A percentile compares a stretch with the other conserved stretches of the same genome.
phyloP scores from a whole-genome alignment of 1,284 basidiomycete species.

The Austroboletus niveus region DNA sequence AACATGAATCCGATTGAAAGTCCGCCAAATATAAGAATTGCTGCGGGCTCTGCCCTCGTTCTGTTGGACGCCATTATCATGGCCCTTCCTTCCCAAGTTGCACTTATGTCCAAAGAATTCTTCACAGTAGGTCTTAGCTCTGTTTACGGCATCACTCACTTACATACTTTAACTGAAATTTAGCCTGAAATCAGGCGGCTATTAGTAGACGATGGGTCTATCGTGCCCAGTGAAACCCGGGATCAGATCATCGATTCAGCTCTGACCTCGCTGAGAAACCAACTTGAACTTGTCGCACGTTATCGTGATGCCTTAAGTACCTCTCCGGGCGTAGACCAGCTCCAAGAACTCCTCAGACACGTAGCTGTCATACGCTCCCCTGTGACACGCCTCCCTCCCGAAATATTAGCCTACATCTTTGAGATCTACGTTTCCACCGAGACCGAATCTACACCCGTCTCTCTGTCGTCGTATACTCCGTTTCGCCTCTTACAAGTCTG shows the following conservation, averaged over 20 bases:
- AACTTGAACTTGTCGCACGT: not conserved
- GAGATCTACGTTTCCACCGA: slow-evolving; percentile 1
- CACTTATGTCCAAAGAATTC: too few species aligned
- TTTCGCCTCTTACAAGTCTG: slow-evolving; percentile 16
- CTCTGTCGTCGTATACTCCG: not conserved
- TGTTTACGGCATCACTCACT: not conserved
- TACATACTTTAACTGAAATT: not conserved
- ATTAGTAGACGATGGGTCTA: not conserved
- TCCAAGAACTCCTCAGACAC: not conserved
- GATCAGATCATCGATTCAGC: not conserved
- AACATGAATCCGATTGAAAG: too few species aligned
- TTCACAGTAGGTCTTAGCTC: not conserved
- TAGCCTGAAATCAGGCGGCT: not conserved
- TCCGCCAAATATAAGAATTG: too few species aligned
- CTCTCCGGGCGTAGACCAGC: not conserved
- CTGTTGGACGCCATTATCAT: too few species aligned
- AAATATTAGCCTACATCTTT: slow-evolving; percentile 16
- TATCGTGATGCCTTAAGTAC: not conserved
- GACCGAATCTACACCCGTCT: not conserved
- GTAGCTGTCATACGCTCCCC: not conserved
- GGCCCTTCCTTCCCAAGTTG: too few species aligned
- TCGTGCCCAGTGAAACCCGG: not conserved
- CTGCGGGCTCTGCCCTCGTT: too few species aligned
- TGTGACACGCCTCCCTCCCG: slow-evolving; percentile 12
- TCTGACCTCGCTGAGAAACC: not conserved